Evolutionary conservation across 2,329 filamentous ascomycete species (phyloP).

Genomic region (Penicillium concentricum): DNA sequence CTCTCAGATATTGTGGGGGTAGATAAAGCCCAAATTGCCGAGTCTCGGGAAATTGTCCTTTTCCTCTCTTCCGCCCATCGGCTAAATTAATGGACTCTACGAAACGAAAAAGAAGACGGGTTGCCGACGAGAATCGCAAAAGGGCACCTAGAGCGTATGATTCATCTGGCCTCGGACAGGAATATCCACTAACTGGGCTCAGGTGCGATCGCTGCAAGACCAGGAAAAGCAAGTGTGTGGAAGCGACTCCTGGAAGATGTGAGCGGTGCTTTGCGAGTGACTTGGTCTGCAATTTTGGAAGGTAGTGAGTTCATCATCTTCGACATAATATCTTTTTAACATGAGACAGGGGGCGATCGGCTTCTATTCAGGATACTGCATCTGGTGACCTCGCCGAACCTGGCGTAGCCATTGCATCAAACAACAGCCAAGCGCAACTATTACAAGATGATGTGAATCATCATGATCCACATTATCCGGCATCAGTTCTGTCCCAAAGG

Average conservation of each 20-base stretch:
- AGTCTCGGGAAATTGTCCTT: neutral
- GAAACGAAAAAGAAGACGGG: constrained; percentile 22
- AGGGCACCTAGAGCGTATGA: constrained; percentile 32
- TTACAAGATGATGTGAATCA: constrained; percentile 13
- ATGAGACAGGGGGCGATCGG: neutral
- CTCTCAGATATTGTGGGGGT: neutral
- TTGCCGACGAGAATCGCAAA: constrained; percentile 37
- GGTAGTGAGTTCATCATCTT: constrained; percentile 8
- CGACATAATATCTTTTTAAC: neutral
- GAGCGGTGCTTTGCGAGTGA: constrained; percentile 24
- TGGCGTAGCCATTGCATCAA: neutral
- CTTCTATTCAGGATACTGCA: neutral
- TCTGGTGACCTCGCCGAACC: neutral
- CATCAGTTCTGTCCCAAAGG: constrained; percentile 9
- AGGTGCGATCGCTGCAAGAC: constrained; percentile 38
- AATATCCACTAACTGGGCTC: neutral
- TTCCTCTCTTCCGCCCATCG: neutral
- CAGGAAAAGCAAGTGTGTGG: constrained; percentile 39
- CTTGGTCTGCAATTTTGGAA: constrained; percentile 12
- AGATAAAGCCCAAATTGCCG: neutral
- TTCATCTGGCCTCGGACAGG: neutral
- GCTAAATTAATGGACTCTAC: too few species aligned
- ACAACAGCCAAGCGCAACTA: neutral
- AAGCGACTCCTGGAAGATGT: constrained; percentile 26
- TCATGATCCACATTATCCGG: constrained; percentile 18